These are phyloP conservation scores for Nothophytophthora sp. DNA, from an alignment of 352 stramenopile species.

Conservation along the genomic window DNA sequence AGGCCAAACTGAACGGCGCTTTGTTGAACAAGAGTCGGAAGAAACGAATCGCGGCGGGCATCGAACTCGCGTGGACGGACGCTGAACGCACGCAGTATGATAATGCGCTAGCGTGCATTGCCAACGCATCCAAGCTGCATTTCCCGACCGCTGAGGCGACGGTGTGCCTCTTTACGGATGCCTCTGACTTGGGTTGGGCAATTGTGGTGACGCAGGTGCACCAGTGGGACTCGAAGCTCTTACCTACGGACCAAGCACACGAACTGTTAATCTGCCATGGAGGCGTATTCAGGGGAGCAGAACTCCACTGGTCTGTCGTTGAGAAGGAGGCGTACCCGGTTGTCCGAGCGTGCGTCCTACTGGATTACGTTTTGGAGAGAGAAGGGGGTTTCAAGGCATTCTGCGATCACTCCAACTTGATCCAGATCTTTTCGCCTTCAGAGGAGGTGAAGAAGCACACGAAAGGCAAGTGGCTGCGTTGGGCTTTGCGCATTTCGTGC, in stretches of 20 bases:
- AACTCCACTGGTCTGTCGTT: slow-evolving; percentile 18
- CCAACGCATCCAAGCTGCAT: not conserved
- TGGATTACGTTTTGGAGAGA: slow-evolving; percentile 15
- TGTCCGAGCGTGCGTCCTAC: slow-evolving; percentile 4
- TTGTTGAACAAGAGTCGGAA: slow-evolving; percentile 8
- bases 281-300: slow-evolving; percentile 6
- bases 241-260: slow-evolving; percentile 6
- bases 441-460: slow-evolving; percentile 27
- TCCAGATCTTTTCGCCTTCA: slow-evolving; percentile 22
- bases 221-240: not conserved
- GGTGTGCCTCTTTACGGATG: slow-evolving; percentile 10
- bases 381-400: slow-evolving; percentile 16
- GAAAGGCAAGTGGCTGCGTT: slow-evolving; percentile 24
- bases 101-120: not conserved
- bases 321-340: slow-evolving; percentile 17
- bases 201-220: slow-evolving; percentile 13
- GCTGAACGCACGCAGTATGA: not conserved
- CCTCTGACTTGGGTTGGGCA: slow-evolving; percentile 3
- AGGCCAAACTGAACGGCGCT: slow-evolving; percentile 5
- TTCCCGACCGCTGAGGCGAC: slow-evolving; percentile 2
- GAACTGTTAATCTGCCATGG: slow-evolving; percentile 9
- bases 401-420: slow-evolving; percentile 27
- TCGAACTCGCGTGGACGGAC: not conserved
- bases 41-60: not conserved
- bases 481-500: slow-evolving; percentile 8